Conservation (phyloP, 352 stramenopile species). For the Thalassiosira mediterranea region DNA sequence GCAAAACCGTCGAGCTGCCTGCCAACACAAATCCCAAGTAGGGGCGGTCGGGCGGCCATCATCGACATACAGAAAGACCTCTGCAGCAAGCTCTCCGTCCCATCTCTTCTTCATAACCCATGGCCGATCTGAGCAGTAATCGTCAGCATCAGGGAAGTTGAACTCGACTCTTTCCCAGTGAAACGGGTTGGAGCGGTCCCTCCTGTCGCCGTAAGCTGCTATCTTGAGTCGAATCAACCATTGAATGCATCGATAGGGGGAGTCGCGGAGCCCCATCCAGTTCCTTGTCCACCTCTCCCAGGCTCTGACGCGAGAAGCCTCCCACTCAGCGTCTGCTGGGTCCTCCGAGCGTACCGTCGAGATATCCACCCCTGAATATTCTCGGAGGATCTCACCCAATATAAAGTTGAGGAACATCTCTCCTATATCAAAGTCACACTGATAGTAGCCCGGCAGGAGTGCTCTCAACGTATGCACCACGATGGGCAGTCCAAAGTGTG, state of each 20-base stretch:
- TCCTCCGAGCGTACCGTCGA: background rate
- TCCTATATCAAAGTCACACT: constrained; percentile 29
- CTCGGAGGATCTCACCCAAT: background rate
- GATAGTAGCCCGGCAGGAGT: constrained; percentile 16
- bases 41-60: background rate
- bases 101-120: constrained; percentile 20
- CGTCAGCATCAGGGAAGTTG: constrained; percentile 5
- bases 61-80: constrained; percentile 29
- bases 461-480: constrained; percentile 12
- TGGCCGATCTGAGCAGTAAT: constrained; percentile 9
- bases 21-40: background rate
- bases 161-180: constrained; percentile 22
- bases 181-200: constrained; percentile 17
- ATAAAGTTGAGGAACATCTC: constrained; percentile 50
- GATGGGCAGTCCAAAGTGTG: constrained; percentile 39
- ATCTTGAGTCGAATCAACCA: constrained; percentile 2
- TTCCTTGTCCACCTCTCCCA: constrained; percentile 43
- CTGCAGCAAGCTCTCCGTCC: constrained; percentile 13
- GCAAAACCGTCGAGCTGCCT: background rate
- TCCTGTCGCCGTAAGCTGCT: background rate
- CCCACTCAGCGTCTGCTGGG: background rate
- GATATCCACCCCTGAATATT: constrained; percentile 36
- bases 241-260: constrained; percentile 25
- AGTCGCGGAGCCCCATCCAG: constrained; percentile 38
- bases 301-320: background rate